Evolutionary conservation across 2,329 filamentous ascomycete genomes (phyloP).

Genomic region (Macrophomina tecta): DNA sequence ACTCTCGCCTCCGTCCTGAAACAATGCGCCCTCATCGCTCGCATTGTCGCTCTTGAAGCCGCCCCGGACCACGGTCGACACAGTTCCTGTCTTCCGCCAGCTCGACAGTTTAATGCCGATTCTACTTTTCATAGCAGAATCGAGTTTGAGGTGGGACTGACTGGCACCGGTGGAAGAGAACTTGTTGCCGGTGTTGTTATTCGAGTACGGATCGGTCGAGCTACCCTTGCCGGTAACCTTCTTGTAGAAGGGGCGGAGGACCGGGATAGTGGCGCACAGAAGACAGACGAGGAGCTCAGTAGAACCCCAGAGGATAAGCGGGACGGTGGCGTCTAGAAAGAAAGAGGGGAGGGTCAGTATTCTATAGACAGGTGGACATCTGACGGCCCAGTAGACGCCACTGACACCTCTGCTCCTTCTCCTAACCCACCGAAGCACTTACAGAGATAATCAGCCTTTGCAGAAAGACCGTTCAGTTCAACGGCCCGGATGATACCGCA

Average conservation of each 20-base stretch:
- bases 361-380: neutral
- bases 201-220: conserved; percentile 5
- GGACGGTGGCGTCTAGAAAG: conserved; percentile 35
- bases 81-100: neutral
- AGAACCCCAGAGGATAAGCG: conserved; percentile 41
- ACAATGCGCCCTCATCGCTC: neutral
- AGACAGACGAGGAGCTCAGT: conserved; percentile 55
- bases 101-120: neutral
- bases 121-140: neutral
- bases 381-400: neutral
- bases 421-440: neutral
- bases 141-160: neutral
- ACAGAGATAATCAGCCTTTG: conserved; percentile 38
- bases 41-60: neutral
- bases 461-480: conserved; percentile 37
- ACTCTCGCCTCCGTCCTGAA: neutral
- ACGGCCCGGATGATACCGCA: conserved; percentile 41
- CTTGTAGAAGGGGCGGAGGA: conserved; percentile 47
- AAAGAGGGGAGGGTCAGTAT: neutral
- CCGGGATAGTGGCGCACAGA: conserved; percentile 60
- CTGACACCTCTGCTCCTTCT: neutral
- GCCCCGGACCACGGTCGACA: neutral
- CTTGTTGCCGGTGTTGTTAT: neutral
- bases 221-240: conserved; percentile 4
- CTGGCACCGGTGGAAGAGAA: neutral